Percentiles rank a stretch among this genome's conserved stretches.
These are phyloP conservation scores for Endothia cerciana DNA, from an alignment of 2,329 filamentous ascomycete genomes.

Conservation along the genomic window DNA sequence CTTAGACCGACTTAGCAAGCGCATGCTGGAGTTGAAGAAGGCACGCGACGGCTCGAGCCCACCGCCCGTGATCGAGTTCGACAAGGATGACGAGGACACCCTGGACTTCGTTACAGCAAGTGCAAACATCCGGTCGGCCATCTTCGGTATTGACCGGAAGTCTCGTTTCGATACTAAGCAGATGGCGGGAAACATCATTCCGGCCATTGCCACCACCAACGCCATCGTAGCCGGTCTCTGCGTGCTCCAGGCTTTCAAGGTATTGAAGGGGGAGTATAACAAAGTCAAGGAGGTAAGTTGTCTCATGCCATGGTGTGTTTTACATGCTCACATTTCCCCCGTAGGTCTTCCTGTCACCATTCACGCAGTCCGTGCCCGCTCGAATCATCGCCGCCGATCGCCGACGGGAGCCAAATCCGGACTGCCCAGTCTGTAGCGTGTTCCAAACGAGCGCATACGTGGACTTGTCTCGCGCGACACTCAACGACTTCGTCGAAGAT, in stretches of 20 bases:
- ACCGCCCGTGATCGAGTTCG: constrained; percentile 77
- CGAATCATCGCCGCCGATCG: constrained; percentile 63
- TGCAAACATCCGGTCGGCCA: constrained; percentile 83
- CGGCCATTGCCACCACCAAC: constrained; percentile 96
- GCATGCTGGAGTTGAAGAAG: constrained; percentile 67
- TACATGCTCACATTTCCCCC: constrained; percentile 10
- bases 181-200: constrained; percentile 99
- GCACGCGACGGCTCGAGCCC: constrained; percentile 49
- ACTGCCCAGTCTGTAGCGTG: constrained; percentile 83
- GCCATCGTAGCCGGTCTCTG: constrained; percentile 93
- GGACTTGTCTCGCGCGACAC: constrained; percentile 72
- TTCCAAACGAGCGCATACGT: constrained; percentile 69
- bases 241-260: constrained; percentile 90
- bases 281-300: constrained; percentile 72
- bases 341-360: constrained; percentile 80
- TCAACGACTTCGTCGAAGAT: constrained; percentile 78
- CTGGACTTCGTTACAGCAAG: constrained; percentile 91
- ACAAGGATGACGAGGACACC: constrained; percentile 96
- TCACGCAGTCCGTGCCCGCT: constrained; percentile 48
- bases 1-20: constrained; percentile 73
- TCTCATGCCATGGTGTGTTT: constrained; percentile 1
- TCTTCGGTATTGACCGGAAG: constrained; percentile 88
- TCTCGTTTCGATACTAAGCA: constrained; percentile 98
- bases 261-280: constrained; percentile 72
- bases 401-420: constrained; percentile 69